Evolutionary conservation across 202 grass and related monocot genomes (phyloP), one percentile per base, ranked within the genome.

Genomic region (Musa balbisiana): DNA sequence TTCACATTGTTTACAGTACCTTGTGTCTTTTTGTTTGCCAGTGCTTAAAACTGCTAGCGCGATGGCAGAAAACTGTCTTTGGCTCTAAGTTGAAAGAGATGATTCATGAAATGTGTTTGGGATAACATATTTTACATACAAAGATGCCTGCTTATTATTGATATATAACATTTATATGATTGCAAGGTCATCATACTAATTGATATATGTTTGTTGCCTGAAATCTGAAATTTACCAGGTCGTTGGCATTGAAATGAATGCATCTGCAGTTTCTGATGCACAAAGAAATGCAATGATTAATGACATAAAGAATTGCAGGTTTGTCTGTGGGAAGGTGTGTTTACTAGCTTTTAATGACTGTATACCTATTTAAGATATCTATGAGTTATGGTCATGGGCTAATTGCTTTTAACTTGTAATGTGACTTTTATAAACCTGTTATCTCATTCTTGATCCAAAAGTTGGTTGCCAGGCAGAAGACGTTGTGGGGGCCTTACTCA

Each of bases 221-320:
- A n/a, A n/a, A 64, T 56, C 78, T 54, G 53, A 62, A 81, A 64
- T 85, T 26, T 80, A 55, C 14, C 81, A 97, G 93, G 93, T 99
- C 75, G 95, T 99, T 55, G 95, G 95, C 33, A 99, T 99, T 69
- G 91, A 99, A 87, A 95, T 99, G 95, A 99, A 99, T 83, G 89
- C 89, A 77, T 94, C 91, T 1, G 91, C 95, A 27, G 95, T 99
- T 80, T 71, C 64, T 71, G 91, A 99, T 90, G 95, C 95, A 72
- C 50, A 90, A 73, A 88, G 80, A 86, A 99, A 99, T 88, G 95
- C 89, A 71, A 73, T 88, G 64, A 86, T 94, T 80, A 99, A 99
- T 51, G 77, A 69, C 71, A 81, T 95, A 83, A 82, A 83, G 69
- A 99, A 92, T 81, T 99, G 89, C 21, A 87, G 89, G 26, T 99